These are phyloP conservation scores for Rhodosporidiobolus odoratus DNA, from an alignment of 768 basidiomycete species.

Conservation along the genomic window DNA sequence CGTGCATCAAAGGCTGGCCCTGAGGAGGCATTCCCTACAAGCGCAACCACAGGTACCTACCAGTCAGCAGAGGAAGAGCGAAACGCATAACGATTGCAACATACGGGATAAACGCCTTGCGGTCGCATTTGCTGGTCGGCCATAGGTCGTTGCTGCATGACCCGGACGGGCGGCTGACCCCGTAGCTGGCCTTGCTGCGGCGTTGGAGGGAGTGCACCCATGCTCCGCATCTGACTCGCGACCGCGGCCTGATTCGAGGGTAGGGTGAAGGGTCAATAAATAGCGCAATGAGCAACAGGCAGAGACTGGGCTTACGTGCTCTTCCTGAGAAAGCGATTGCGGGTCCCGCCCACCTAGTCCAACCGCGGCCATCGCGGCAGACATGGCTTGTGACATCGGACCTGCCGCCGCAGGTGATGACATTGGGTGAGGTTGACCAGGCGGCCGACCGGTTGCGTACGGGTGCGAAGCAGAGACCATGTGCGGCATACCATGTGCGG, in stretches of 20 bases:
- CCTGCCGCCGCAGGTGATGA: neutral
- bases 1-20: conserved; percentile 31
- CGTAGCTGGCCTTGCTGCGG: conserved; percentile 15
- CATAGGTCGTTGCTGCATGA: conserved; percentile 9
- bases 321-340: conserved; percentile 20
- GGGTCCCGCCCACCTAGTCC: conserved; percentile 31
- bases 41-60: neutral
- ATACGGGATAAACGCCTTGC: conserved; percentile 1
- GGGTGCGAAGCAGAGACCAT: conserved; percentile 25
- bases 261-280: neutral
- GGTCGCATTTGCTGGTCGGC: conserved; percentile 3
- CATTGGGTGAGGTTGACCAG: neutral
- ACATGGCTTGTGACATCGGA: conserved; percentile 7
- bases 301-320: conserved; percentile 22
- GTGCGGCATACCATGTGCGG: conserved; percentile 26
- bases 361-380: conserved; percentile 21
- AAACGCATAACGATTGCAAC: neutral
- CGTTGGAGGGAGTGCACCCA: conserved; percentile 22
- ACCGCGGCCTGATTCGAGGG: conserved; percentile 26
- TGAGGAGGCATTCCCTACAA: neutral
- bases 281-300: neutral
- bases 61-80: neutral
- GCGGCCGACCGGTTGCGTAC: conserved; percentile 21
- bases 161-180: neutral
- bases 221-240: conserved; percentile 26